Base-by-base conservation (phyloP, 495 filamentous ascomycete species). In the Daldinia vernicosa region DNA sequence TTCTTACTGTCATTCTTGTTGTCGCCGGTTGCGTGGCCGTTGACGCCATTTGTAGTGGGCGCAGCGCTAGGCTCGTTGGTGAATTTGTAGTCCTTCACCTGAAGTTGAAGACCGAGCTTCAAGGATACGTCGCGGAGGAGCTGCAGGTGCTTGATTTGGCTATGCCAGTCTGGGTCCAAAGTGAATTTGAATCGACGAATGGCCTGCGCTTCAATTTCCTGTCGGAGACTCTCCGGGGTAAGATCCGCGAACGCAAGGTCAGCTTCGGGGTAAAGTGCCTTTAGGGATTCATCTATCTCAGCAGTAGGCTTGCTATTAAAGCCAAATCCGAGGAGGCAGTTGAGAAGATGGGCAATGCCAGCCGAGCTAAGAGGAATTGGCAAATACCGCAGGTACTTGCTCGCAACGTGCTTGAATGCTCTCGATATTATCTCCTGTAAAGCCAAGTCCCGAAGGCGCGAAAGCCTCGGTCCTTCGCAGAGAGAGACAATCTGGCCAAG, bases 351-450 rank as follows among this genome's bases (percentile, higher is more conserved):
- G 8, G 93, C 83, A 68, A 95, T 78, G 78, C 92, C 95, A 22
- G 91, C 83, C 27, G 91, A 84, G 26, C 90, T 88, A 58, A 98
- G 88, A 6, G 90, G 88, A 60, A 89, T 82, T 14, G 96, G 92
- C n/a, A 98, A 80, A 54, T 91, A 87, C 67, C 91, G 89, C 67
- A 98, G 82, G 76, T 95, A 91, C 72, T 85, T 83, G 80, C 92
- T 89, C 22, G 92, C 88, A 68, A 95, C 81, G 80, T 99, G 94
- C 87, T 99, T 99, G 86, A 97, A 97, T 24, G 89, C 89, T 83
- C 96, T 89, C 12, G 92, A 86, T 74, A 98, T 87, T 91, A 98
- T 98, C 83, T 99, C 96, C 76, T 96, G 93, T 27, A 91, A 81
- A 60, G 91, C 85, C 43, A 99, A 84, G 58, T 87, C 86, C 39